A percentile compares a stretch with the other conserved stretches of the same genome.
Conservation (phyloP, 2,329 filamentous ascomycete species). For the Blastomyces percursus region DNA sequence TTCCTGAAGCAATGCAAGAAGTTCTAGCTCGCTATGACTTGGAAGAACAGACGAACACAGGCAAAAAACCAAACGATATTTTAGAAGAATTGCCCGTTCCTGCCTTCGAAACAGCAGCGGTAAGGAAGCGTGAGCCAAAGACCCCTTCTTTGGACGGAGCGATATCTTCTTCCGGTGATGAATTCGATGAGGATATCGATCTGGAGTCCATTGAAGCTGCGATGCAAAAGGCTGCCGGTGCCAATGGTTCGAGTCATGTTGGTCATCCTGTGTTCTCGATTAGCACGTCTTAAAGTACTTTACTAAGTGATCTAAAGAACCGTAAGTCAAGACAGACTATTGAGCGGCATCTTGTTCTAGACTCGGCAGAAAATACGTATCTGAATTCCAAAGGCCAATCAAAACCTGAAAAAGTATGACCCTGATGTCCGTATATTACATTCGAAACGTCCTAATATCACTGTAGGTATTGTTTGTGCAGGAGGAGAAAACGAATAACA, state of each 20-base stretch:
- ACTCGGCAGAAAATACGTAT: slow-evolving; percentile 60
- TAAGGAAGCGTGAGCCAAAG: slow-evolving; percentile 22
- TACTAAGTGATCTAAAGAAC: slow-evolving; percentile 56
- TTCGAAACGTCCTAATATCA: slow-evolving; percentile 8
- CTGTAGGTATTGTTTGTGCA: slow-evolving; percentile 66
- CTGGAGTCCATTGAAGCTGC: slow-evolving; percentile 50
- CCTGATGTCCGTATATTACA: slow-evolving; percentile 16
- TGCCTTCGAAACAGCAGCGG: neutral
- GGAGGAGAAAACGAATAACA: slow-evolving; percentile 57
- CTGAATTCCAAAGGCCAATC: slow-evolving; percentile 49
- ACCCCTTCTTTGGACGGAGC: slow-evolving; percentile 32
- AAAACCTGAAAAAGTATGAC: slow-evolving; percentile 59
- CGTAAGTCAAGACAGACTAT: slow-evolving; percentile 58
- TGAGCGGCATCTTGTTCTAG: slow-evolving; percentile 74
- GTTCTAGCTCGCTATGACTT: slow-evolving; percentile 46
- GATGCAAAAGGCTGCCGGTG: slow-evolving; percentile 48
- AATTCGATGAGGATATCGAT: slow-evolving; percentile 62
- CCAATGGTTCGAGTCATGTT: slow-evolving; percentile 59
- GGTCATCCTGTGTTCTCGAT: slow-evolving; percentile 31
- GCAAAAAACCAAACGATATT: neutral
- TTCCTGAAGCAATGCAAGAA: slow-evolving; percentile 48
- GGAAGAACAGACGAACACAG: neutral
- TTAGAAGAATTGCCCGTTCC: neutral
- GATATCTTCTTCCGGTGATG: slow-evolving; percentile 53
- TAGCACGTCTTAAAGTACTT: slow-evolving; percentile 17